A percentile compares a stretch with the other conserved stretches of the same genome.
Conservation (phyloP, 2,329 filamentous ascomycete genomes). For the Cladophialophora chaetospira region DNA sequence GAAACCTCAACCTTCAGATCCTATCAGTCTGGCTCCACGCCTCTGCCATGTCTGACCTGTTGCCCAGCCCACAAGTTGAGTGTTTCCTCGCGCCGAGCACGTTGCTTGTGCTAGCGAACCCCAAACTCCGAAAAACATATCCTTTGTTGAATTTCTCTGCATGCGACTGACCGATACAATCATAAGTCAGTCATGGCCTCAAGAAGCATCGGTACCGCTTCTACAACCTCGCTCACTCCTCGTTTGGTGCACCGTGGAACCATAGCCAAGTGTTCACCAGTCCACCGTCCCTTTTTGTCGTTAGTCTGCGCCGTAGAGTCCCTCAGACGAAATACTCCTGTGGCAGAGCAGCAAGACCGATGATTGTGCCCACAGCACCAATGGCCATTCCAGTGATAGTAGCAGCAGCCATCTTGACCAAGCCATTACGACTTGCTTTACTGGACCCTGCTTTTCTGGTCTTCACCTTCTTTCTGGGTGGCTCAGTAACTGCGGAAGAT, state of each 20-base stretch:
- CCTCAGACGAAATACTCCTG: slow-evolving; percentile 44
- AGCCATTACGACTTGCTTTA: neutral
- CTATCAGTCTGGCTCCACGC: no score
- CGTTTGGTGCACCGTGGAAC: neutral
- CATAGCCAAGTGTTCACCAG: neutral
- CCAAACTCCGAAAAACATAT: no score
- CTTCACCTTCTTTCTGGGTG: slow-evolving; percentile 27
- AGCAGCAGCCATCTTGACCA: slow-evolving; percentile 43
- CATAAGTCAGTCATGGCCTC: neutral
- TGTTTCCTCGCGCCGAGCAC: no score
- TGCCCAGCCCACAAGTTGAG: no score
- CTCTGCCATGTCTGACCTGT: no score
- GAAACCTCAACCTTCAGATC: no score
- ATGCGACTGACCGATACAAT: neutral
- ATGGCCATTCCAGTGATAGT: slow-evolving; percentile 45
- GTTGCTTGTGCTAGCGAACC: no score
- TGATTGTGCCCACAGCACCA: slow-evolving; percentile 46
- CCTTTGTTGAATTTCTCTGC: no score
- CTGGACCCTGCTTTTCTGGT: slow-evolving; percentile 16
- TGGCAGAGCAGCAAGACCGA: slow-evolving; percentile 45
- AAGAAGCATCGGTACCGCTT: neutral
- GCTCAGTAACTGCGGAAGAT: slow-evolving; percentile 10
- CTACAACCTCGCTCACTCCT: neutral
- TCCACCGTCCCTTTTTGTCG: neutral
- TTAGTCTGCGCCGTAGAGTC: neutral